phyloP scores from a whole-genome alignment of 1,139 yeast species.

The Debaryomyces fabryi region DNA sequence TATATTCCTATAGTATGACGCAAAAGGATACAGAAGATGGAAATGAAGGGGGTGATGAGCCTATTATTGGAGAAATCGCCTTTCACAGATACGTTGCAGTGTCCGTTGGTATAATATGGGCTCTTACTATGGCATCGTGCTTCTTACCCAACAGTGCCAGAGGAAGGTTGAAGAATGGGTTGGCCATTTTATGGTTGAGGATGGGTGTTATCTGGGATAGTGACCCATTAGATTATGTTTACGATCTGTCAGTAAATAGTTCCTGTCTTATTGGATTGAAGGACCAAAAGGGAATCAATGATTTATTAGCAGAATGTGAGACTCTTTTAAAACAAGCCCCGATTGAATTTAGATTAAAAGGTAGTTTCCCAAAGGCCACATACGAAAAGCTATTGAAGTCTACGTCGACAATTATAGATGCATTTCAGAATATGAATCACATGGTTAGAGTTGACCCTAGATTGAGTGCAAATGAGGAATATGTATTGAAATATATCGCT shows the following conservation, averaged over 20 bases:
- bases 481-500: slow-evolving; percentile 56
- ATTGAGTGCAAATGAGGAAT: slow-evolving; percentile 55
- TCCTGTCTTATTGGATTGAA: slow-evolving; percentile 50
- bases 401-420: slow-evolving; percentile 71
- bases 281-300: slow-evolving; percentile 56
- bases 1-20: slow-evolving; percentile 73
- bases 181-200: slow-evolving; percentile 73
- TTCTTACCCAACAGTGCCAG: slow-evolving; percentile 80
- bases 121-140: slow-evolving; percentile 62
- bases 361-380: slow-evolving; percentile 60
- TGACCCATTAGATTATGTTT: slow-evolving; percentile 42
- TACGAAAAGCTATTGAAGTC: slow-evolving; percentile 55
- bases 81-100: slow-evolving; percentile 77
- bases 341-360: slow-evolving; percentile 72
- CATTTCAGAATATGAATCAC: slow-evolving; percentile 70
- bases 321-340: slow-evolving; percentile 71
- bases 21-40: slow-evolving; percentile 64
- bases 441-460: slow-evolving; percentile 65
- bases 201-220: slow-evolving; percentile 84
- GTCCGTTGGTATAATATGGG: slow-evolving; percentile 75
- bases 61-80: slow-evolving; percentile 75
- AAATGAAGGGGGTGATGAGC: slow-evolving; percentile 70
- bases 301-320: slow-evolving; percentile 64
- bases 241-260: slow-evolving; percentile 17
- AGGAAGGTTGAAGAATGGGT: slow-evolving; percentile 61